Evolutionary conservation across 2,329 filamentous ascomycete genomes (phyloP).

Genomic region (Sordariomycetes sp.): DNA sequence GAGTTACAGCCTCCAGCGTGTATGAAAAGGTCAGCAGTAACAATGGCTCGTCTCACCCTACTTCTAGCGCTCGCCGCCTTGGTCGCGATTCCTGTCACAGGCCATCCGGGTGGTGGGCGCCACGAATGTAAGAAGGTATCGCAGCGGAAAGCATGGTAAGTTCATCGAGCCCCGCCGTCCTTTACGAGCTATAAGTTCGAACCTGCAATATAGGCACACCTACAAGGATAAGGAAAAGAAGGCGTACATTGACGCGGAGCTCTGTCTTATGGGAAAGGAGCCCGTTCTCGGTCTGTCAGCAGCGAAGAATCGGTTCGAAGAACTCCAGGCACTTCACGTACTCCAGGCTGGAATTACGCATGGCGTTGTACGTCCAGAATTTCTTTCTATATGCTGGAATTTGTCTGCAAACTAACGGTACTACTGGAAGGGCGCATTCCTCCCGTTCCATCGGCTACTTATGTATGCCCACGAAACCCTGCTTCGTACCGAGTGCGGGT

Average conservation of each 20-base stretch:
- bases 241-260: slow-evolving; percentile 10
- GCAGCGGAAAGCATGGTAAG: too few species aligned
- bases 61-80: too few species aligned
- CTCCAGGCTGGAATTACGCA: slow-evolving; percentile 8
- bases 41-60: too few species aligned
- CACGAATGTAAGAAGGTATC: too few species aligned
- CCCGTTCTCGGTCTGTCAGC: slow-evolving; percentile 6
- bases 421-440: slow-evolving; percentile 14
- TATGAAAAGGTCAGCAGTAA: too few species aligned
- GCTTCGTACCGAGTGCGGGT: slow-evolving; percentile 18
- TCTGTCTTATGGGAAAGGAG: slow-evolving; percentile 8
- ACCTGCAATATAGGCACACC: slow-evolving; percentile 9
- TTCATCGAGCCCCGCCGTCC: too few species aligned
- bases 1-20: too few species aligned
- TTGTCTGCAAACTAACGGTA: too few species aligned
- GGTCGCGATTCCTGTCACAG: too few species aligned
- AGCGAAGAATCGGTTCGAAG: slow-evolving; percentile 8
- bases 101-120: too few species aligned
- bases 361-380: slow-evolving; percentile 7
- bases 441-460: slow-evolving; percentile 22
- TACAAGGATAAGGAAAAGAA: slow-evolving; percentile 8
- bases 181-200: too few species aligned
- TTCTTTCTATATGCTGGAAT: too few species aligned
- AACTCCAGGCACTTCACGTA: slow-evolving; percentile 9
- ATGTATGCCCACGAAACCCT: slow-evolving; percentile 18